Percentiles rank a stretch among this genome's conserved stretches.
These are phyloP conservation scores for Lyophyllum atratum DNA, from an alignment of 768 basidiomycete genomes.

Conservation along the genomic window DNA sequence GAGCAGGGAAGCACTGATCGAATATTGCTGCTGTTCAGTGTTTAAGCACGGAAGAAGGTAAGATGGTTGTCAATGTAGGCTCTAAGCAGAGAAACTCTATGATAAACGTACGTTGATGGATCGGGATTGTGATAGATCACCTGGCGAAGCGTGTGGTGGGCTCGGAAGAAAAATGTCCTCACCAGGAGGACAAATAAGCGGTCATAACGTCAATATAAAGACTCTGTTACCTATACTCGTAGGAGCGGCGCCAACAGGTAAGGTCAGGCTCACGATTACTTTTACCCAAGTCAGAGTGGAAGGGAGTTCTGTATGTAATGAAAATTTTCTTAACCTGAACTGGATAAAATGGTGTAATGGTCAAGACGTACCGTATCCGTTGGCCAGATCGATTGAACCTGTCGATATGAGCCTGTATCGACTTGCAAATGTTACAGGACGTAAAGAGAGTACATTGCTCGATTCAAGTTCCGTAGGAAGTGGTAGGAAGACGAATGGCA, in stretches of 20 bases:
- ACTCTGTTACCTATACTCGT: neutral
- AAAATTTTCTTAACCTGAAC: no score
- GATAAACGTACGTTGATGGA: neutral
- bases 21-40: neutral
- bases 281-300: neutral
- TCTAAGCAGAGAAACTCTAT: neutral
- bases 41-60: neutral
- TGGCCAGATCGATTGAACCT: no score
- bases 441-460: no score
- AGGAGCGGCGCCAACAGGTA: neutral
- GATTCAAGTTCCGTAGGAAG: no score
- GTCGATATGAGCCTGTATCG: no score
- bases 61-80: neutral
- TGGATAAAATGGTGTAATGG: no score
- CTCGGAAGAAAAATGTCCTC: neutral
- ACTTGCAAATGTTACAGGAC: no score
- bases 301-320: no score
- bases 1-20: neutral
- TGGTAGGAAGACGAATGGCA: no score
- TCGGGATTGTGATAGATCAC: neutral
- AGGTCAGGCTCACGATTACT: neutral
- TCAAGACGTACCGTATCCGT: no score
- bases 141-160: neutral
- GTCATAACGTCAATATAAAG: neutral
- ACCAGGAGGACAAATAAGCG: neutral